phyloP scores from a whole-genome alignment of 2,329 filamentous ascomycete genomes.

The Ophiostoma perfectum region DNA sequence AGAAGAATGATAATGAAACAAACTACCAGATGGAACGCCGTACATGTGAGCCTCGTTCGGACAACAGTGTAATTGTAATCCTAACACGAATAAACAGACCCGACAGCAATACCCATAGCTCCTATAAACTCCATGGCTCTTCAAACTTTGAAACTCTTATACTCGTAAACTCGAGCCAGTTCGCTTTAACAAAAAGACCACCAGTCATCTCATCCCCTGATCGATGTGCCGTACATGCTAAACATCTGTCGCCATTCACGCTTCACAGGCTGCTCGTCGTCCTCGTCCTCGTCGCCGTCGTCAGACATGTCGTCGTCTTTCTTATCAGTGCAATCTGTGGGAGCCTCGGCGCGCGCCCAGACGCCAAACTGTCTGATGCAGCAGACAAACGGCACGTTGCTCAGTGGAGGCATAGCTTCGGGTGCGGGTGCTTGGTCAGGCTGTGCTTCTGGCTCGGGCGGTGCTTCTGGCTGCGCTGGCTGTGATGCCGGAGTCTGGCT shows the following conservation, averaged over 20 bases:
- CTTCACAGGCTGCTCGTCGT: neutral
- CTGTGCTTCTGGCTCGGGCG: neutral
- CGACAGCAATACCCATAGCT: too few relatives aligned
- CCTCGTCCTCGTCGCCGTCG: slow-evolving; percentile 28
- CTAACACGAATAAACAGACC: too few relatives aligned
- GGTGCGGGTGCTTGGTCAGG: neutral
- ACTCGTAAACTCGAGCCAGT: too few relatives aligned
- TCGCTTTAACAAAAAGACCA: neutral
- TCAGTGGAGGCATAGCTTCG: slow-evolving; percentile 23
- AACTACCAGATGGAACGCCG: too few relatives aligned
- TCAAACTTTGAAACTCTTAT: too few relatives aligned
- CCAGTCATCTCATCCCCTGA: slow-evolving; percentile 31
- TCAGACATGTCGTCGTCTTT: slow-evolving; percentile 41
- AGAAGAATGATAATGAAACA: too few relatives aligned
- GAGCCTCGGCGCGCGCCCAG: slow-evolving; percentile 31
- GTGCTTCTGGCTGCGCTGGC: neutral
- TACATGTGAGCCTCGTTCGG: too few relatives aligned
- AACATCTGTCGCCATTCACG: slow-evolving; percentile 56
- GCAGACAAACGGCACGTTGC: slow-evolving; percentile 60
- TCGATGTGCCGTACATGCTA: slow-evolving; percentile 59
- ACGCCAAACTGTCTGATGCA: slow-evolving; percentile 68
- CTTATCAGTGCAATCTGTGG: slow-evolving; percentile 22
- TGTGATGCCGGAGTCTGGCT: neutral
- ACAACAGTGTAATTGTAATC: too few relatives aligned
- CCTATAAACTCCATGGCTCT: too few relatives aligned